Evolutionary conservation across 1,284 basidiomycete species (phyloP), one percentile per base, ranked within the genome.

Genomic region (Macrocystidia cucumis): DNA sequence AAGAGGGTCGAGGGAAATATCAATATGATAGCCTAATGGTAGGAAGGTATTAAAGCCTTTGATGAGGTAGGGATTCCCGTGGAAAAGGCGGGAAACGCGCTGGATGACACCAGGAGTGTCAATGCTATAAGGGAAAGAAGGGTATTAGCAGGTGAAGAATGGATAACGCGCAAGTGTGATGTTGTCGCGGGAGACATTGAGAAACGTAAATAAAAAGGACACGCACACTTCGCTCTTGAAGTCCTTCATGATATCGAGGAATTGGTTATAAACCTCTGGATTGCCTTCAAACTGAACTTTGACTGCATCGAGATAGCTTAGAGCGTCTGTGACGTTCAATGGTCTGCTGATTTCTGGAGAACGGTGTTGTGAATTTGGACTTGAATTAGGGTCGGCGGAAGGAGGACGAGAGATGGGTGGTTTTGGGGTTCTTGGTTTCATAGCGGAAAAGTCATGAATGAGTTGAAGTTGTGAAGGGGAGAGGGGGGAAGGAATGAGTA

Each of bases 31-130:
- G 22, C 95, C 95, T 14, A 88, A 78, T 1, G 96, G 96, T 2
- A 98, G 76, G 63, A 98, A 98, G 2, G 95, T 98, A 66, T 99
- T 98, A 77, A 98, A 98, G 21, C 96, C 96, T 61, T 96, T 88
- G 38, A 99, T 98, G 49, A 99, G 85, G 43, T 74, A 62, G 1
- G 89, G 91, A 60, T 98, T 91, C 9, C 92, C 92, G 48, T 90
- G 80, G 62, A 99, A 99, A 29, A 99, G 80, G 45, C 77, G 80
- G 2, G 93, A 98, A 35, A 98, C 95, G 39, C 96, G 87, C 50
- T 93, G 83, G 55, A 99, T 99, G 50, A 98, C 96, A 41, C 93
- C 95, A 1, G 95, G 96, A 0, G 96, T 98, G 67, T 98, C 95
- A 59, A 98, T 97, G 42, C 91, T 96, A 61, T 27, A 41, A 14